phyloP scores from a whole-genome alignment of 176 grass and related monocot genomes.

The Lolium perenne region DNA sequence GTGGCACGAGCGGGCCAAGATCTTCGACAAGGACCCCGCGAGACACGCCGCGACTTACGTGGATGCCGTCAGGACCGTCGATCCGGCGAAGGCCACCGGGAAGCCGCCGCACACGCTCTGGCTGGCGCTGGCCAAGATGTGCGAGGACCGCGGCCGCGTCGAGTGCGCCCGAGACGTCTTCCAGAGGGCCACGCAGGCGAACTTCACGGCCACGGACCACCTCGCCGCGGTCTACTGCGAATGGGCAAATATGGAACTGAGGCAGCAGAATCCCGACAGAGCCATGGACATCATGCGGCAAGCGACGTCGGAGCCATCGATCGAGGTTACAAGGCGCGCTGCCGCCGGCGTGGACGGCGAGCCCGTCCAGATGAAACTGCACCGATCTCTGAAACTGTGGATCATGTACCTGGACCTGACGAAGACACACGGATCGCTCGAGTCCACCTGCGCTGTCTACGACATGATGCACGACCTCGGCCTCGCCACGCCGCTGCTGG shows the following conservation, averaged over 20 bases:
- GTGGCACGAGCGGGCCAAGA: constrained; percentile 68
- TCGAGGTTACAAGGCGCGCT: constrained; percentile 50
- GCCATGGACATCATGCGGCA: constrained; percentile 61
- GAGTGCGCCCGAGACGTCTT: constrained; percentile 67
- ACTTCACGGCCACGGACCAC: constrained; percentile 66
- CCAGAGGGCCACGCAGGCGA: constrained; percentile 60
- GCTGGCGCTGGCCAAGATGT: constrained; percentile 68
- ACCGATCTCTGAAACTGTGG: constrained; percentile 68
- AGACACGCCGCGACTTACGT: constrained; percentile 60
- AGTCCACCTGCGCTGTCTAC: constrained; percentile 67
- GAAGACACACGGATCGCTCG: constrained; percentile 55
- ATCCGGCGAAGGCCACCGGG: constrained; percentile 65
- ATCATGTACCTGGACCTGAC: constrained; percentile 74
- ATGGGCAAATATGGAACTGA: constrained; percentile 72
- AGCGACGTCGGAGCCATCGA: constrained; percentile 63
- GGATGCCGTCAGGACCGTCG: constrained; percentile 60
- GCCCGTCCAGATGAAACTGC: constrained; percentile 55
- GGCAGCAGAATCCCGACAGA: constrained; percentile 42
- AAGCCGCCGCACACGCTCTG: constrained; percentile 78
- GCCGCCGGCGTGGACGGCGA: constrained; percentile 52
- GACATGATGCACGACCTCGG: constrained; percentile 68
- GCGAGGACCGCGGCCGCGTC: constrained; percentile 55
- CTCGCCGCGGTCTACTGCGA: constrained; percentile 68
- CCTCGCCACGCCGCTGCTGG: constrained; percentile 62
- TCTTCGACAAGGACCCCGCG: constrained; percentile 59